Base-by-base conservation (phyloP, 805 yeast genomes). In the Lachancea meyersii region DNA sequence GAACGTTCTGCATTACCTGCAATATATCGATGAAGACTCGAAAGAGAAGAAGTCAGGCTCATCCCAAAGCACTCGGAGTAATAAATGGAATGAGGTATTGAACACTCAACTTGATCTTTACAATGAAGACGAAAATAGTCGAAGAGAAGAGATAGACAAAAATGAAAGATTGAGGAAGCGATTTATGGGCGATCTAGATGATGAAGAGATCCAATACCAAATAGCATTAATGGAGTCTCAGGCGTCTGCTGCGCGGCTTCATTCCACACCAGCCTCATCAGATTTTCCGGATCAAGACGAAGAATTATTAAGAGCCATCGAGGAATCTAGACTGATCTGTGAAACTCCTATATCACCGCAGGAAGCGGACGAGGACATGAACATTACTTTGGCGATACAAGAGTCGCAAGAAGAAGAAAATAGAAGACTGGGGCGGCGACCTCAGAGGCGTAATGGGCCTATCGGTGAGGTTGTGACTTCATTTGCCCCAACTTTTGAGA, bases 211-310 rank as follows among this genome's bases (percentile, higher is more conserved):
- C 8, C 63, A 60, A 34, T 42, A 62, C 32, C 47, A 52, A 39
- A 62, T 63, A 36, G 68, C 68, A 2, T 36, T 63, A 21, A 46
- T 63, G 51, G 68, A 63, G 42, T 63, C 68, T 2, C 52, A 53
- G 41, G 40, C 38, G 18, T 21, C 35, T 24, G 21, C 36, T 27
- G 14, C 10, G 19, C 16, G 26, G 19, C 11, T 22, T 42, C 6
- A 45, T 38, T 21, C 35, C 39, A 17, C 18, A 11, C 11, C 8
- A 18, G n/a, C 26, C 20, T 13, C 9, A 20, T 21, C n/a, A 30
- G 24, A 24, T 17, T 19, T 8, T 10, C 36, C 28, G 16, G 45
- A 36, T 4, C 35, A 30, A 20, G 46, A 45, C 33, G 49, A 47
- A 17, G 48, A 48, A 10, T 38, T 52, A 17, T 30, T n/a, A 6